Conservation (phyloP, 1,284 basidiomycete species). For the Irpex rosettiformis region DNA sequence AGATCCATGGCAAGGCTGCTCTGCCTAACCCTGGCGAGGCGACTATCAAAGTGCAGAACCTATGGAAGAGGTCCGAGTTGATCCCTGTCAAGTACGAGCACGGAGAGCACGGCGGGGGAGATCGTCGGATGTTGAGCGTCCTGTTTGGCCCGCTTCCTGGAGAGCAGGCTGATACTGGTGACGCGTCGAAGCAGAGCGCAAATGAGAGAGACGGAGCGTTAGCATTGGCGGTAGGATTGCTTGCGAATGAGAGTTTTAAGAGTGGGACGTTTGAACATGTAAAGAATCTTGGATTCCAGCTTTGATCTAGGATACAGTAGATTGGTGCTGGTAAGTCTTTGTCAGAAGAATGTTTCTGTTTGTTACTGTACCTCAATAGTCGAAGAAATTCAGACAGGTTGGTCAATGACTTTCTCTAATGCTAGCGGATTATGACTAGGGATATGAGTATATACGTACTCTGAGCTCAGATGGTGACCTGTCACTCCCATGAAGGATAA, state of each 20-base stretch:
- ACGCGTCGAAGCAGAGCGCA: constrained; percentile 43
- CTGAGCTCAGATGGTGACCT: too few relatives aligned
- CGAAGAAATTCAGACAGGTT: too few relatives aligned
- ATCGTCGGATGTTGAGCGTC: constrained; percentile 47
- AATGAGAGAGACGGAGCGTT: constrained; percentile 48
- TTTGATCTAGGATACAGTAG: not conserved
- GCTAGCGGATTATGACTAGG: too few relatives aligned
- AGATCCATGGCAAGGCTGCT: constrained; percentile 42
- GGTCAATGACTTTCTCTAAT: too few relatives aligned
- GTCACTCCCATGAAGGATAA: too few relatives aligned
- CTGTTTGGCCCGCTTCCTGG: constrained; percentile 46
- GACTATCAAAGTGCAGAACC: constrained; percentile 41
- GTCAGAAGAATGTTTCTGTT: too few relatives aligned
- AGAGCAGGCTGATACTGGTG: constrained; percentile 34
- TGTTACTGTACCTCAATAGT: too few relatives aligned
- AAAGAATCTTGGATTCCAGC: constrained; percentile 24
- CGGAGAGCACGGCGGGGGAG: constrained; percentile 51
- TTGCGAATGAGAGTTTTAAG: constrained; percentile 52
- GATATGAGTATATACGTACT: too few relatives aligned
- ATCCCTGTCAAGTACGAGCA: constrained; percentile 41
- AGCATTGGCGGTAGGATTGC: constrained; percentile 48
- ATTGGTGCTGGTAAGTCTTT: too few relatives aligned
- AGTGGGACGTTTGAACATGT: constrained; percentile 42
- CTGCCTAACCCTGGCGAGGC: constrained; percentile 44
- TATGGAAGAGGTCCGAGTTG: constrained; percentile 42